Base-by-base conservation (phyloP, 23 red algal genomes). In the Gracilaria domingensis region DNA sequence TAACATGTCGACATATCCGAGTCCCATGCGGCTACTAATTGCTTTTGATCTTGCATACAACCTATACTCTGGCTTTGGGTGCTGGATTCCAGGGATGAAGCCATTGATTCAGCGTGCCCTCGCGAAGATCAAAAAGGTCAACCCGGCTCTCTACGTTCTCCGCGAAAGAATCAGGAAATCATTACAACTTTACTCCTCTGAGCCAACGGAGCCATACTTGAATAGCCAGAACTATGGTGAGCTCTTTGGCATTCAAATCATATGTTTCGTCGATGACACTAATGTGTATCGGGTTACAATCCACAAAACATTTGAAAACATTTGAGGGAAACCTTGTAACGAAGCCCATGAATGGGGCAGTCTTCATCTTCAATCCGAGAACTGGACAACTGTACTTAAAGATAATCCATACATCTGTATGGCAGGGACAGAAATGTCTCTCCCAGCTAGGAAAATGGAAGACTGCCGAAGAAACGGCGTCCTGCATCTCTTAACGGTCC, bases 391-490 rank as follows among this genome's bases (percentile, higher is more conserved):
- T 99, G n/a, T 99, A 95, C 69, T 74, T 99, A 21, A 99, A 99
- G 85, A 93, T 99, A 25, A 93, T 99, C 42, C 97, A 99, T 74
- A 91, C 93, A 28, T 84, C 75, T 0, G 94, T 93, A 12, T 99
- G 97, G 97, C 84, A 87, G 59, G 97, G 97, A 12, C 97, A 99
- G 69, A 96, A 93, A 75, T 94, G 97, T 66, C 93, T 95, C 49
- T 93, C 89, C 17, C 97, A 99, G 74, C 81, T 99, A 24, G 97
- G 94, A 39, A 96, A 96, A 66, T 99, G 97, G 97, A 99, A 99
- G 72, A 94, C 93, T 20, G 97, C 97, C 0, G 97, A 99, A 85
- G 93, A 99, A 70, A 88, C 93, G 21, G 90, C 94, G n/a, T n/a
- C n/a, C n/a, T n/a, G n/a, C n/a, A n/a, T n/a, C n/a, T n/a, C n/a